Evolutionary conservation across 2,329 filamentous ascomycete species (phyloP), one percentile per base, ranked within the genome.

Genomic region (Sclerotinia sclerotiorum): DNA sequence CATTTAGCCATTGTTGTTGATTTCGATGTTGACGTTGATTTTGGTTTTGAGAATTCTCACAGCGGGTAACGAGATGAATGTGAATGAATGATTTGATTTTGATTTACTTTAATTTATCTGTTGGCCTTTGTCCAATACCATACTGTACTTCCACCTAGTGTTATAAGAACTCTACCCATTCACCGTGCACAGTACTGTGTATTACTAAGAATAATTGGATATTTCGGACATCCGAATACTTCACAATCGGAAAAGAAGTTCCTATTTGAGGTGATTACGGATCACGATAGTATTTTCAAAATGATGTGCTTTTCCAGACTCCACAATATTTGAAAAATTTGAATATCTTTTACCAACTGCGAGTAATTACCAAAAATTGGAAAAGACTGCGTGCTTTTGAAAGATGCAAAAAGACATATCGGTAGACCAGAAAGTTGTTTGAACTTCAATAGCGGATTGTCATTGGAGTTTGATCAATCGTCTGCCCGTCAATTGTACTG

Each of bases 321-420:
- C 42, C 42, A 61, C 27, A 61, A 32, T 19, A 13, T 39, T 42
- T 24, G 54, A 57, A 57, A 57, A 39, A 42, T 57, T 57, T 39
- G 17, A 48, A 19, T 21, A 48, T 48, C 19, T 48, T 48, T 48
- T 48, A 17, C 39, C 13, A 17, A 35, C 35, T 35, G 7, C 8
- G 7, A 35, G 35, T 35, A 35, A 35, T 6, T 6, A 35, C 32
- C 32, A 35, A 35, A 35, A 39, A 39, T 13, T 39, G 35, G 35
- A 11, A 39, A 39, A 39, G 35, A 39, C 10, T 10, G 35, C 8
- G 32, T 35, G 32, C 1, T 35, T 52, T 58, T 42, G 35, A 39
- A 39, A 11, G 7, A 39, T 39, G 10, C 35, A 39, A 11, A 39
- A 39, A 39, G 35, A 10, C 35, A 39, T 46, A 19, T 46, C 44